Base-by-base conservation (phyloP, 148 eudicot species). In the Amaranthus cruentus region DNA sequence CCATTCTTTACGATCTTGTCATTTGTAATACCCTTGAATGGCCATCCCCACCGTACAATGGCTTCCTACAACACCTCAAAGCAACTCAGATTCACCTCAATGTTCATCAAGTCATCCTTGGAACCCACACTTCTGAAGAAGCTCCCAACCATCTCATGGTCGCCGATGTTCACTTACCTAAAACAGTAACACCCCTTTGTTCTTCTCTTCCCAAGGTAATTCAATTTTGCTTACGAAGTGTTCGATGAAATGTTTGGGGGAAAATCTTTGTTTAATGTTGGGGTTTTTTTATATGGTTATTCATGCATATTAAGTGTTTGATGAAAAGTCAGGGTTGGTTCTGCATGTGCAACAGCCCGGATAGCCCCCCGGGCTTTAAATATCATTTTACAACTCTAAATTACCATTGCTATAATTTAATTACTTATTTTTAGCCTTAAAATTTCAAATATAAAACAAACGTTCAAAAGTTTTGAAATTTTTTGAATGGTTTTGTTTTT, bases 21-120 rank as follows among this genome's bases (percentile, higher is more conserved):
- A 9, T 95, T n/a, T 86, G 85, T 46, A 89, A 91, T 76, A 65
- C 90, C 3, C 90, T 95, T 21, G 96, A 88, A 60, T 95, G 97
- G 97, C 98, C 98, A 3, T 95, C 98, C 51, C 93, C 75, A 95
- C 98, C 74, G 96, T 95, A 64, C 88, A 89, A 21, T 94, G 92
- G 90, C 85, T 94, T n/a, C 97, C 95, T 0, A 78, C 86, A 28
- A 73, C 84, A 0, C 85, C 90, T 2, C 74, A 52, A 5, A 64
- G 81, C 68, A 51, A 73, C 70, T 59, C 80, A 18, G 86, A 82
- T 55, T 74, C 84, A 4, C 66, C 81, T 28, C 84, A 71, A 87
- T 57, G 81, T 85, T 7, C 93, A 91, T 78, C 83, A 79, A 15
- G 79, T 94, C 66, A 72, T 94, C 47, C 91, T 95, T 13, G 98